Conservation (phyloP, 2,329 filamentous ascomycete genomes). For the Cytospora piceicola region DNA sequence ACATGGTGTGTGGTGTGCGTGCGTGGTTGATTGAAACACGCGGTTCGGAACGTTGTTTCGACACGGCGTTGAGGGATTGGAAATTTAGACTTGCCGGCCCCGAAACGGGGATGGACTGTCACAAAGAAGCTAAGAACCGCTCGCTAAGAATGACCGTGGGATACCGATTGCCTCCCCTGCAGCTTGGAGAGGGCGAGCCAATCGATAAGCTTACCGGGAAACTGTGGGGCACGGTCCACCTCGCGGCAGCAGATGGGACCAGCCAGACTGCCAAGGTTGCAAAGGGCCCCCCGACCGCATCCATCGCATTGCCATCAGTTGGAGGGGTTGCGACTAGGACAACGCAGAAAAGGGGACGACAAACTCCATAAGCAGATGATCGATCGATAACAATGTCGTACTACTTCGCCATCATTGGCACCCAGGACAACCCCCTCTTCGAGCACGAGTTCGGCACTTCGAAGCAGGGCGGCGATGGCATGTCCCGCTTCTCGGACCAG, state of each 20-base stretch:
- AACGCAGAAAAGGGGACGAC: background rate
- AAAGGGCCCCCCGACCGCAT: background rate
- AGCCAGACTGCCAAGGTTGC: background rate
- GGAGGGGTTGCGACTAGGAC: background rate
- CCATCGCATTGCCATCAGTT: background rate
- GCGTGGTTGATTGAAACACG: background rate
- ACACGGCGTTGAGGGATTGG: constrained; percentile 4
- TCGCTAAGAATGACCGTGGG: background rate
- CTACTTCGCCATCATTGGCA: constrained; percentile 97
- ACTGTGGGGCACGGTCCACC: constrained; percentile 19
- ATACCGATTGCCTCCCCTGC: background rate
- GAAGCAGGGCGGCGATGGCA: constrained; percentile 91
- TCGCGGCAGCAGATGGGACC: constrained; percentile 9
- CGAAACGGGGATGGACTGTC: background rate
- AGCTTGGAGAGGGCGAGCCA: constrained; percentile 8
- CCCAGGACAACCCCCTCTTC: constrained; percentile 93
- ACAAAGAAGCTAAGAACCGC: constrained; percentile 8
- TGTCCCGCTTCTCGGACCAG: constrained; percentile 84
- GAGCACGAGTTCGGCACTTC: constrained; percentile 97
- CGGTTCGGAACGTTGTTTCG: constrained; percentile 1
- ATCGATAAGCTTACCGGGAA: constrained; percentile 18
- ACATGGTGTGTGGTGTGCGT: constrained; percentile 59
- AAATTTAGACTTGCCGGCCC: constrained; percentile 17
- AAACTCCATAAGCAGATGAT: constrained; percentile 31
- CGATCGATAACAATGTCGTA: constrained; percentile 75